Base-by-base conservation (phyloP, 805 yeast genomes). In the Wickerhamiella spandovensis region DNA sequence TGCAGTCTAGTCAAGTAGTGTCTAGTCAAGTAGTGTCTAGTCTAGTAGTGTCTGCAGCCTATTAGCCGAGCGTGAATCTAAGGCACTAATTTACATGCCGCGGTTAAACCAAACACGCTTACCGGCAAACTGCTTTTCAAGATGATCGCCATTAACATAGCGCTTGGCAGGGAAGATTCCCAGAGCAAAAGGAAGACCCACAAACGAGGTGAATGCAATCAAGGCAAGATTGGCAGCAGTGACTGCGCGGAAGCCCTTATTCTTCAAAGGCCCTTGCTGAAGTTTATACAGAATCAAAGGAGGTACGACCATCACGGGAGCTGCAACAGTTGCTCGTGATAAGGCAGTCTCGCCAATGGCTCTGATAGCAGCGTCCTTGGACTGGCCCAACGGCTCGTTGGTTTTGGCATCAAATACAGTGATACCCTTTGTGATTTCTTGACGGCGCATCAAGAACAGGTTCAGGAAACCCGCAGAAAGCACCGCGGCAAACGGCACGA, bases 261-360 rank as follows among this genome's bases (percentile, higher is more conserved):
- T 83, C 61, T 76, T 79, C 55, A 89, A 72, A 17, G 81, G 62
- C 1, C 81, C 73, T 56, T 75, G 76, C 68, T 92, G 97, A 56
- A 92, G 71, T 64, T 73, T 77, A 44, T 88, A 87, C 43, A 92
- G 73, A 24, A 86, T 62, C 59, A 92, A 73, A 2, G 99, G 97
- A 1, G 99, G 98, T 5, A 92, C 66, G 20, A 85, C 98, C 99
- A 92, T 92, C 59, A 92, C 77, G 18, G 99, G 99, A 0, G 98
- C 84, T 17, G 97, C 97, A 61, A 88, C 92, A 58, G 90, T 84
- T 44, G 92, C 95, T 63, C 99, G 74, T 43, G 95, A 84, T 30
- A 89, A 79, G 2, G 97, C 97, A 10, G 99, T 92, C 67, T 92
- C 97, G 22, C 95, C 96, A 44, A 92, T 98, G 0, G 99, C 99